Percentiles rank a stretch among this genome's conserved stretches.
Conservation (phyloP, 2,329 filamentous ascomycete species). For the Claviceps lovelessii region DNA sequence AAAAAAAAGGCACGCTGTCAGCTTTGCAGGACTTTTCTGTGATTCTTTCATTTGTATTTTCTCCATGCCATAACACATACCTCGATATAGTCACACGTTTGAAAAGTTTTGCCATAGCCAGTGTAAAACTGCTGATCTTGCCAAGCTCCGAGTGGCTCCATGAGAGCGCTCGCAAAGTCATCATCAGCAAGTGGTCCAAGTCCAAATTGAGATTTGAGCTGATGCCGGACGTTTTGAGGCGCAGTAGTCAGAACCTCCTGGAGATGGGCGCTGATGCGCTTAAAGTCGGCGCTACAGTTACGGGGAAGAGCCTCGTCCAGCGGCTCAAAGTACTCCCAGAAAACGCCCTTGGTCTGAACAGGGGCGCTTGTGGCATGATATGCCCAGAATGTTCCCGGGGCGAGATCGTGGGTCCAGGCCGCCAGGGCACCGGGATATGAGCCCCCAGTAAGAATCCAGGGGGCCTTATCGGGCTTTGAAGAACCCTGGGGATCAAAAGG, state of each 20-base stretch:
- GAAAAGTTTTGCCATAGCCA: constrained; percentile 21
- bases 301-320: constrained; percentile 30
- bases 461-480: constrained; percentile 47
- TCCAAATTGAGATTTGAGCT: constrained; percentile 32
- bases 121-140: constrained; percentile 21
- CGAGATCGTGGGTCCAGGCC: constrained; percentile 55
- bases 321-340: constrained; percentile 42
- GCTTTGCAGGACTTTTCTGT: neutral
- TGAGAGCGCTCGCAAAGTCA: constrained; percentile 32
- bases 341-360: constrained; percentile 52
- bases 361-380: constrained; percentile 66
- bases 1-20: neutral
- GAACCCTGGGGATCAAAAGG: constrained; percentile 49
- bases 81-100: constrained; percentile 22
- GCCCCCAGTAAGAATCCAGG: constrained; percentile 65
- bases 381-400: constrained; percentile 62
- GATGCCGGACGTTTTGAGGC: constrained; percentile 13
- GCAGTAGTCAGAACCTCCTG: constrained; percentile 32
- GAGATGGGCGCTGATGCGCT: constrained; percentile 33
- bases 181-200: constrained; percentile 25
- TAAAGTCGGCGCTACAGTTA: constrained; percentile 48
- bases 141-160: constrained; percentile 16
- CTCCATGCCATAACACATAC: constrained; percentile 5
- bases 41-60: neutral
- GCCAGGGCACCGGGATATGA: constrained; percentile 67